Evolutionary conservation across 371 early-diverging fungal genomes (phyloP).

Genomic region (Mortierella sp.): DNA sequence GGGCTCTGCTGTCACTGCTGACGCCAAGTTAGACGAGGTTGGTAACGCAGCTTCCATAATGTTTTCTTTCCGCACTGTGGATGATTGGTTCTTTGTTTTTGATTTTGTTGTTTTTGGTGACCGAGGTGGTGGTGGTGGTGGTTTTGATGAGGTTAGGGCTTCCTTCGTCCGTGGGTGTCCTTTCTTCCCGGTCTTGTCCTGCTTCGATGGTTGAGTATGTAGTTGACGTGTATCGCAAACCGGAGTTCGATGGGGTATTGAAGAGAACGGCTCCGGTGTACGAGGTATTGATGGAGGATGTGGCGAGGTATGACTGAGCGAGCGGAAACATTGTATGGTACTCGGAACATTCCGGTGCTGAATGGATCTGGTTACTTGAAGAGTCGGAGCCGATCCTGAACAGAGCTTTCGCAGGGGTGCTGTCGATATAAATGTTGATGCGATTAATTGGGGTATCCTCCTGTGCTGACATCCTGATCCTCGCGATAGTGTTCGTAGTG

Average conservation of each 20-base stretch:
- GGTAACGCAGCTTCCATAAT: background rate
- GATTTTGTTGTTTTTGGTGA: background rate
- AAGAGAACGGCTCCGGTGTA: background rate
- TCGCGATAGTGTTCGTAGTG: background rate
- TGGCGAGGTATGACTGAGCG: background rate
- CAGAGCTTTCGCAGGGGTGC: background rate
- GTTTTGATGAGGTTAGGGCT: background rate
- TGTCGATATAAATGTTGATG: background rate
- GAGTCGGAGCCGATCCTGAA: background rate
- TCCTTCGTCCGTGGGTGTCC: background rate
- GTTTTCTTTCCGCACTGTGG: background rate
- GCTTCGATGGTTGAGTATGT: conserved; percentile 10
- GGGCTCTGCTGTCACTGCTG: background rate
- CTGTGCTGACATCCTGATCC: background rate
- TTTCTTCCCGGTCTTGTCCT: background rate
- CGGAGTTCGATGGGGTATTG: background rate
- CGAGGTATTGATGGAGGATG: background rate
- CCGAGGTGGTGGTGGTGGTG: background rate
- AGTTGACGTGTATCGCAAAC: conserved; percentile 16
- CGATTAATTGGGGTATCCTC: background rate
- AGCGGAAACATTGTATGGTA: background rate
- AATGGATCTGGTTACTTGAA: background rate
- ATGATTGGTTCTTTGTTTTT: background rate
- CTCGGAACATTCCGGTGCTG: background rate
- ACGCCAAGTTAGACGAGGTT: background rate